Evolutionary conservation across 2,329 filamentous ascomycete genomes (phyloP), one percentile per base, ranked within the genome.

Genomic region (Aspergillus ochraceus): DNA sequence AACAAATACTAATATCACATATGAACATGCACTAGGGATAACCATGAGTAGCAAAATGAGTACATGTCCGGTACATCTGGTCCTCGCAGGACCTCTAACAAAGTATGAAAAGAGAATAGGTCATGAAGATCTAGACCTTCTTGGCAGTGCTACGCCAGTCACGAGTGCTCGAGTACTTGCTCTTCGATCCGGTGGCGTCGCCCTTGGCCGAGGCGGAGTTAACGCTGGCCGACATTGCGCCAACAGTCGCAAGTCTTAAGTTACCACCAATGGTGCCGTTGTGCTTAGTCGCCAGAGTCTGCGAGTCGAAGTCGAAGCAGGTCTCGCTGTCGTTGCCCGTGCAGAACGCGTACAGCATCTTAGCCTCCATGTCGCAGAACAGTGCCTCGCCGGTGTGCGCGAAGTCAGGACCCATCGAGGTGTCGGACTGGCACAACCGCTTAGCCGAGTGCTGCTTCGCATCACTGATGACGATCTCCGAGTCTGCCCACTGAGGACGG

Each of bases 361-460:
- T 58, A 1, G 20, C 17, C 4, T 45, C 59, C 59, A 55, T 60
- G 22, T 60, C 59, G 20, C 59, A 60, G n/a, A 60, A 60, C 29
- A 55, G 8, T 14, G 29, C 47, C 52, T 60, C 59, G 9, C 10
- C 12, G 4, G 30, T 45, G 36, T 60, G 59, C 4, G 54, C 59
- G 55, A 60, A 60, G 55, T 60, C 59, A 8, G 59, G 59, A 2
- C 59, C 59, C 59, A 60, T 60, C 2, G 59, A 60, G 5, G 52
- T 58, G 20, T 55, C 55, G 3, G 59, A 60, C 4, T 30, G 46
- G 52, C 59, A 58, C 3, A 60, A 55, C 3, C 26, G 9, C 26
- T 30, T 49, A 1, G 59, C 55, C 8, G 59, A 60, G 36, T 60
- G 59, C 9, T 19, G 5, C 12, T 39, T 19, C 1, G 52, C 51